Base-by-base conservation (phyloP, 352 stramenopile genomes). In the Albugo candida region DNA sequence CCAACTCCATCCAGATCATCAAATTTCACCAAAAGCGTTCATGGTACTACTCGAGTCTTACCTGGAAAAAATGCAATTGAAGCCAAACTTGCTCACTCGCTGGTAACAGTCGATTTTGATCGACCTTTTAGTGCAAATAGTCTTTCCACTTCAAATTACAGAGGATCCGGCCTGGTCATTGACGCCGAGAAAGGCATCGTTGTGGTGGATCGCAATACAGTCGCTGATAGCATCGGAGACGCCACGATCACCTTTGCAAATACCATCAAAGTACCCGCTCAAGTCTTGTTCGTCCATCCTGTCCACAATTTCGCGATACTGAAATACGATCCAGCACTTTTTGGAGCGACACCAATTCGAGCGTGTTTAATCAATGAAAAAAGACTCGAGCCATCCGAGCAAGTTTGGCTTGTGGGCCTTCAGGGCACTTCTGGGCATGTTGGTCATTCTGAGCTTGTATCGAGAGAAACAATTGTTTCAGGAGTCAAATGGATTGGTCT, bases 261-360 rank as follows among this genome's bases (percentile, higher is more conserved):
- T 53, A 91, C 78, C n/a, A 81, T 91, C 13, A 81, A 93, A 51
- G 73, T 91, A 11, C 79, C 81, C 0, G 83, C 74, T 11, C 67
- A 81, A 16, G 76, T 94, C 0, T 63, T 93, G n/a, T 95, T 95
- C 47, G 78, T 94, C 1, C 86, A 96, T 51, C 86, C 86, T 5
- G 71, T 93, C 49, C 83, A 95, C 62, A 95, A 95, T 56, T 94
- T 95, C 49, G 77, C 79, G 8, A 88, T 95, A 49, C 71, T 96
- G 13, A 77, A 92, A 58, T 94, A 94, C 56, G 80, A 96, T 52
- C 75, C 82, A 18, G 78, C 78, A 53, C 60, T 85, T 11, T 88
- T 91, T 53, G 78, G 78, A 1, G 81, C 74, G 8, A 87, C 78
- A 13, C 75, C 76, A 0, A 83, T 92, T 37, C 60, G 84, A 48